phyloP scores from a whole-genome alignment of 352 stramenopile genomes.

The Globisporangium paroecandrum region DNA sequence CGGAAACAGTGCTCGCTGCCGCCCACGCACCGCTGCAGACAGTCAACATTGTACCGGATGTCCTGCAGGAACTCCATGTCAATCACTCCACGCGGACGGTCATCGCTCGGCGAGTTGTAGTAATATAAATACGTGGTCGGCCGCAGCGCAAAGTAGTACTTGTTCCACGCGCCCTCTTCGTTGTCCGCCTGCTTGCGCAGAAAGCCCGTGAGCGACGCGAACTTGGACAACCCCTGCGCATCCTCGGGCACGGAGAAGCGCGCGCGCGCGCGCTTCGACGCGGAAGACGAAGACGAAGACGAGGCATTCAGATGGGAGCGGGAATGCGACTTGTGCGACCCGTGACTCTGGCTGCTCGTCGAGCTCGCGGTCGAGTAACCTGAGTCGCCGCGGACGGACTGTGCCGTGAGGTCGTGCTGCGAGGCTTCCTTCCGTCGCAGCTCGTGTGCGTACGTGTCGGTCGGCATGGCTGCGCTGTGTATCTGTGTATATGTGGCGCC shows the following conservation, averaged over 20 bases:
- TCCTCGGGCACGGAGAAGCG: constrained; percentile 54
- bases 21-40: constrained; percentile 64
- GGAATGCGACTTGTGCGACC: constrained; percentile 4
- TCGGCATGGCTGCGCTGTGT: constrained; percentile 3
- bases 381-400: constrained; percentile 5
- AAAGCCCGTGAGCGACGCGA: constrained; percentile 57
- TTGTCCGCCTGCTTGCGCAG: constrained; percentile 80
- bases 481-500: background rate
- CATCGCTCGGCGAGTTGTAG: constrained; percentile 65
- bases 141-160: constrained; percentile 80
- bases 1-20: constrained; percentile 66
- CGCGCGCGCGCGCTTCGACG: constrained; percentile 43
- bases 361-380: constrained; percentile 9
- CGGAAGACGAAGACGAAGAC: constrained; percentile 6
- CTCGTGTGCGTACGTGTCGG: constrained; percentile 9
- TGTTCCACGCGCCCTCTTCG: constrained; percentile 68
- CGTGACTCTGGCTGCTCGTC: constrained; percentile 6
- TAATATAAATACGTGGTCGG: constrained; percentile 81
- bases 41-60: constrained; percentile 72
- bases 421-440: constrained; percentile 1
- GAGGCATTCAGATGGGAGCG: background rate
- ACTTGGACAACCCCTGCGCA: constrained; percentile 36
- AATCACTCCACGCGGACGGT: constrained; percentile 66
- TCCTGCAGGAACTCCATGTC: constrained; percentile 79
- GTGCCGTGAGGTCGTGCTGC: background rate